A percentile compares a stretch with the other conserved stretches of the same genome.
These are phyloP conservation scores for Fraxinus latifolia DNA, from an alignment of 305 asterid genomes.

Conservation along the genomic window DNA sequence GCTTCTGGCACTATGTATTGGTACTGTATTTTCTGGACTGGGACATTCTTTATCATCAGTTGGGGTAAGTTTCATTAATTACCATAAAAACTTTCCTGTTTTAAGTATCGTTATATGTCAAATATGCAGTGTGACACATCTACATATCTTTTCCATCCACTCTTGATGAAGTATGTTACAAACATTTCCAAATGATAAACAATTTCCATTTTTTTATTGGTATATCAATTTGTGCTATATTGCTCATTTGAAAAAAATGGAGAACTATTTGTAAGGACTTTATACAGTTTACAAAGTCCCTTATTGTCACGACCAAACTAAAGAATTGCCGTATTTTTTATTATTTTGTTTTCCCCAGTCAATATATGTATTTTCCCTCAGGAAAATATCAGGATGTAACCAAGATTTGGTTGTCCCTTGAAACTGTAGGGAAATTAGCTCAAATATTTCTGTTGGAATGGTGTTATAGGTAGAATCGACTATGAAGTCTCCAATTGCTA, in stretches of 20 bases:
- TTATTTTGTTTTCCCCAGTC: neutral
- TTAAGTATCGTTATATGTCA: neutral
- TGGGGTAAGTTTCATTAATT: slow-evolving; percentile 52
- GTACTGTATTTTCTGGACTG: slow-evolving; percentile 80
- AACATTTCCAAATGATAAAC: neutral
- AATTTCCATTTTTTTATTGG: neutral
- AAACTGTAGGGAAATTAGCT: neutral
- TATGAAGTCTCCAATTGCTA: neutral
- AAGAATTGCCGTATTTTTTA: neutral
- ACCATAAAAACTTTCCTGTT: neutral
- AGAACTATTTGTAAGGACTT: neutral
- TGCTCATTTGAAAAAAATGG: neutral
- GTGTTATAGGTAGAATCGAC: neutral
- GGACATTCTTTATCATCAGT: slow-evolving; percentile 96
- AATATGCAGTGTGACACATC: neutral
- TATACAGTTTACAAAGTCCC: neutral
- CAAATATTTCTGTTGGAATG: neutral
- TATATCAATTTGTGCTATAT: neutral
- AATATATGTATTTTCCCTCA: neutral
- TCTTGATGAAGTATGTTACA: neutral
- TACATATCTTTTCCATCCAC: neutral
- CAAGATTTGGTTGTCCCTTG: neutral
- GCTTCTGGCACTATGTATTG: slow-evolving; percentile 71
- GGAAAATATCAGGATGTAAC: neutral
- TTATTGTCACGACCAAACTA: neutral